phyloP scores from a whole-genome alignment of 2,329 filamentous ascomycete species.

The Scedosporium boydii region DNA sequence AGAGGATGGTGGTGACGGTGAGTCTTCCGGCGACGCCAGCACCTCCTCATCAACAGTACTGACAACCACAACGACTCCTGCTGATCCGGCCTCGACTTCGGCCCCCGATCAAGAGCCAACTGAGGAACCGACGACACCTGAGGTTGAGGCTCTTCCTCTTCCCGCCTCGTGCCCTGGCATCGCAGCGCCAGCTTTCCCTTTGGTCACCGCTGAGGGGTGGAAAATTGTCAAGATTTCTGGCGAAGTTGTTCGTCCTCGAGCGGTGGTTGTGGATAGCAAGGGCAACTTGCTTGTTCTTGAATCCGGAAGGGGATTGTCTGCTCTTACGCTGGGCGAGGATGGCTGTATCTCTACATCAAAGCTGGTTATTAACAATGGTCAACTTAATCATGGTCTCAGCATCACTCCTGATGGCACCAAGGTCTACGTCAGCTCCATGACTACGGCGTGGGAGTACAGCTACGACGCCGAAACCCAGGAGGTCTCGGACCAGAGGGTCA shows the following conservation, averaged over 20 bases:
- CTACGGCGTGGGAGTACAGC: constrained; percentile 41
- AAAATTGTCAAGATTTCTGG: constrained; percentile 28
- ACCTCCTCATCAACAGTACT: constrained; percentile 8
- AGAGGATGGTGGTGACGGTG: constrained; percentile 5
- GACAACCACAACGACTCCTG: constrained; percentile 8
- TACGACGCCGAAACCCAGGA: constrained; percentile 42
- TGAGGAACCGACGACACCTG: not conserved
- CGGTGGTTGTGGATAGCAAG: constrained; percentile 23
- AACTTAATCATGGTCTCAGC: constrained; percentile 29
- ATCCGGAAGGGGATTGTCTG: constrained; percentile 24
- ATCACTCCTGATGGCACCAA: constrained; percentile 28
- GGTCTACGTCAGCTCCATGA: constrained; percentile 28
- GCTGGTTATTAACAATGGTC: constrained; percentile 23
- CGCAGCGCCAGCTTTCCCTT: constrained; percentile 17
- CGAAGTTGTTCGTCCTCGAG: constrained; percentile 23
- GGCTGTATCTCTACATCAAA: constrained; percentile 29
- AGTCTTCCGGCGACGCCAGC: constrained; percentile 7
- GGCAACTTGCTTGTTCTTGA: constrained; percentile 29
- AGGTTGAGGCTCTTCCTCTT: constrained; percentile 16
- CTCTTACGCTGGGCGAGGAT: constrained; percentile 28
- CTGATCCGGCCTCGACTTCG: not conserved
- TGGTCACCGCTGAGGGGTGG: constrained; percentile 25
- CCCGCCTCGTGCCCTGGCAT: constrained; percentile 25
- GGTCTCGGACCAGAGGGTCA: constrained; percentile 30
- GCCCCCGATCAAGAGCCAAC: not conserved